These are phyloP conservation scores for Rubroboletus satanas DNA, from an alignment of 768 basidiomycete species.

Conservation along the genomic window DNA sequence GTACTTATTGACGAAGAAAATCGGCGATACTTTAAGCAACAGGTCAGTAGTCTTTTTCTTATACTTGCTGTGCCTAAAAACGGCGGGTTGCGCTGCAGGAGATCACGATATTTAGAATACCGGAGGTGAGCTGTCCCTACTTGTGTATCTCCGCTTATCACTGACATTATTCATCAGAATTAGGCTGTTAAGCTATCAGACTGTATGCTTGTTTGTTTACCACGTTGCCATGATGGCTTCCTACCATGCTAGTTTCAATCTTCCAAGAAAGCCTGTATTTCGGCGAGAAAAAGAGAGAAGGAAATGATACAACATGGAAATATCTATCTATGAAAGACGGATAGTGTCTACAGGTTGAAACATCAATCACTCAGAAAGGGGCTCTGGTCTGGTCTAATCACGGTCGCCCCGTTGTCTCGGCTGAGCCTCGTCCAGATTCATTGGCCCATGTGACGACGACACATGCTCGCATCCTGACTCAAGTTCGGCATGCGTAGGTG, in stretches of 20 bases:
- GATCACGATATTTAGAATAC: conserved; percentile 89
- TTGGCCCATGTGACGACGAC: conserved; percentile 29
- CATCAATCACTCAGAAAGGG: neutral
- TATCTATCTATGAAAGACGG: conserved; percentile 2
- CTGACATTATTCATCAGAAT: conserved; percentile 29
- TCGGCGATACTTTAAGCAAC: conserved; percentile 95
- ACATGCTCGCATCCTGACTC: conserved; percentile 28
- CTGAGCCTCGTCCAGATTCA: conserved; percentile 22
- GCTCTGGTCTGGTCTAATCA: conserved; percentile 8
- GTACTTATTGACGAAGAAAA: conserved; percentile 99
- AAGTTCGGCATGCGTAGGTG: conserved; percentile 24
- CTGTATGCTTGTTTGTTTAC: conserved; percentile 4
- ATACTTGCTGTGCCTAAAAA: neutral
- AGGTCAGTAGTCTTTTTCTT: conserved; percentile 43
- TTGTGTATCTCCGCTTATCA: neutral
- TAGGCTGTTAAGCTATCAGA: conserved; percentile 19
- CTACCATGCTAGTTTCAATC: conserved; percentile 4
- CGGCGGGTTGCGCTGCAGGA: conserved; percentile 42
- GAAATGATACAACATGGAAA: neutral
- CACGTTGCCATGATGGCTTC: neutral
- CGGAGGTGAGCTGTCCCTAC: conserved; percentile 51
- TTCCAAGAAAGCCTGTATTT: neutral
- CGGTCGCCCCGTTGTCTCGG: conserved; percentile 5
- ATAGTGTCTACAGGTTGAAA: neutral
- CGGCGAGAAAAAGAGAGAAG: neutral